Conservation (phyloP, 2,329 filamentous ascomycete species). For the Nannizziopsis arthrosporioides region DNA sequence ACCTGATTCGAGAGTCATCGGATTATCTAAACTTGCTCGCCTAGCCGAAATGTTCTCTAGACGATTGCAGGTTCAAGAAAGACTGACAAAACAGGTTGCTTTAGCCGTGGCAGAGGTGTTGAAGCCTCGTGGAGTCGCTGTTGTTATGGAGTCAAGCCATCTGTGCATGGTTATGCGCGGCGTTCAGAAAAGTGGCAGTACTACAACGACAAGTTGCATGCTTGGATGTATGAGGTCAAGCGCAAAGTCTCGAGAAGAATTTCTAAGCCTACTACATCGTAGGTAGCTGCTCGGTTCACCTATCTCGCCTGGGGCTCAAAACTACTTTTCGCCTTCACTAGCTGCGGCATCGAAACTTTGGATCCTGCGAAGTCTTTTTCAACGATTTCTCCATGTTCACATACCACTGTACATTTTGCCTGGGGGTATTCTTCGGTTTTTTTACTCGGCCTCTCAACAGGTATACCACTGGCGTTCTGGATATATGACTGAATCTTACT, state of each 20-base stretch:
- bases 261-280: constrained; percentile 65
- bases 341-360: neutral
- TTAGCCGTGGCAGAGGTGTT: constrained; percentile 86
- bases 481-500: neutral
- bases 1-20: constrained; percentile 78
- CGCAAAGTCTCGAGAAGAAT: constrained; percentile 91
- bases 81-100: constrained; percentile 90
- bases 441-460: constrained; percentile 14
- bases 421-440: constrained; percentile 3
- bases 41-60: constrained; percentile 96
- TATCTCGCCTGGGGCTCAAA: neutral
- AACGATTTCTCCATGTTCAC: constrained; percentile 1
- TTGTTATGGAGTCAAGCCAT: constrained; percentile 95
- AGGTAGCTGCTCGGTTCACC: constrained; percentile 22
- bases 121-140: constrained; percentile 85
- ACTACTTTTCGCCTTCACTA: neutral
- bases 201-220: constrained; percentile 92
- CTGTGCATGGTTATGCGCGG: constrained; percentile 98
- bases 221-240: constrained; percentile 89
- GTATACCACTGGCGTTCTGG: constrained; percentile 10
- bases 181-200: constrained; percentile 80
- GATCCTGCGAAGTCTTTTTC: neutral
- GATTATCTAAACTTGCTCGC: constrained; percentile 86
- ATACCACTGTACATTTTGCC: constrained; percentile 4
- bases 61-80: constrained; percentile 88